Evolutionary conservation across 2,329 filamentous ascomycete genomes (phyloP).

Genomic region (Cadophora sp.): DNA sequence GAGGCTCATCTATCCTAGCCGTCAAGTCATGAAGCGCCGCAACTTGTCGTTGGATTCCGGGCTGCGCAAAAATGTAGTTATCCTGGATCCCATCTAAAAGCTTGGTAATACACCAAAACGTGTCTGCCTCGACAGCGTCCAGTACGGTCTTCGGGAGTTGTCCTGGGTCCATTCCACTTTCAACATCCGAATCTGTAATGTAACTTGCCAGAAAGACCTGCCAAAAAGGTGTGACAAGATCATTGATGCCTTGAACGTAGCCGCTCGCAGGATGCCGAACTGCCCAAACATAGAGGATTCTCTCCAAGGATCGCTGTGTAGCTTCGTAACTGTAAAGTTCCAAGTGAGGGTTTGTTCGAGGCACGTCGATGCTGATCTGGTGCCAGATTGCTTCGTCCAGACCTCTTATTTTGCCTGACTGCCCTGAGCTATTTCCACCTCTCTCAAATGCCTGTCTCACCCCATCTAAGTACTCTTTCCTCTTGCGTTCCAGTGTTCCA

Average conservation of each 20-base stretch:
- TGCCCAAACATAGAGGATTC: slow-evolving; percentile 97
- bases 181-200: slow-evolving; percentile 91
- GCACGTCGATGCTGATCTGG: slow-evolving; percentile 98
- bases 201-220: slow-evolving; percentile 96
- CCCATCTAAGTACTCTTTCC: slow-evolving; percentile 95
- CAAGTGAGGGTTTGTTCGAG: slow-evolving; percentile 93
- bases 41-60: slow-evolving; percentile 94
- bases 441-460: slow-evolving; percentile 77
- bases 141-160: slow-evolving; percentile 89
- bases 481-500: slow-evolving; percentile 87
- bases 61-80: slow-evolving; percentile 97
- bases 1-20: slow-evolving; percentile 80
- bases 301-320: slow-evolving; percentile 90
- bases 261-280: slow-evolving; percentile 96
- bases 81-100: slow-evolving; percentile 98
- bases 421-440: slow-evolving; percentile 56
- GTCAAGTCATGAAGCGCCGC: slow-evolving; percentile 88
- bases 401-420: slow-evolving; percentile 63
- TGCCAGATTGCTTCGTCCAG: slow-evolving; percentile 99
- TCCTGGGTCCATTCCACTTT: slow-evolving; percentile 94
- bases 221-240: slow-evolving; percentile 97
- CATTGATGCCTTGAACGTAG: slow-evolving; percentile 98
- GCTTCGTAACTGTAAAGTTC: slow-evolving; percentile 95
- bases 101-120: slow-evolving; percentile 98
- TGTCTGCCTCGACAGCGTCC: slow-evolving; percentile 96